phyloP scores from a whole-genome alignment of 2,329 filamentous ascomycete species.

The Lasiodiplodia gonubiensis region DNA sequence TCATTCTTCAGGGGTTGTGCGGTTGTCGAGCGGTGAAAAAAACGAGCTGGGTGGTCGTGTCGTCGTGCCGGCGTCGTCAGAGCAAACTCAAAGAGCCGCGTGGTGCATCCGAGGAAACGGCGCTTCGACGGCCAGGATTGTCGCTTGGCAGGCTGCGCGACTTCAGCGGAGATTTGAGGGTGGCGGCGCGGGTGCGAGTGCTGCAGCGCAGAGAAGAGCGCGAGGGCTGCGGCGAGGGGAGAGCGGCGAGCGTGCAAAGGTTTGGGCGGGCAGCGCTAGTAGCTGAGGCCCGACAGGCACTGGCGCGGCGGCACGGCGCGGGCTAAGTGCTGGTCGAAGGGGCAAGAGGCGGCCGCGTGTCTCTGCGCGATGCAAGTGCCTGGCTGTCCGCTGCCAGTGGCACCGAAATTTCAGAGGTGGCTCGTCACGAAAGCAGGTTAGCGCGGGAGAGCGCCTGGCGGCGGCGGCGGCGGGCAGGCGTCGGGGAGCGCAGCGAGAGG shows the following conservation, averaged over 20 bases:
- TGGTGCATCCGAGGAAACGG: conserved; percentile 25
- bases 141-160: conserved; percentile 8
- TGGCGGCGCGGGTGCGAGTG: conserved; percentile 7
- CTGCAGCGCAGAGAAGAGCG: conserved; percentile 5
- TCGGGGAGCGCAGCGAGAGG: conserved; percentile 12
- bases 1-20: conserved; percentile 27
- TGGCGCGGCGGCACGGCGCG: conserved; percentile 25
- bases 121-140: conserved; percentile 11
- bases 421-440: conserved; percentile 20
- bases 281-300: conserved; percentile 20
- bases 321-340: conserved; percentile 12
- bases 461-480: conserved; percentile 14
- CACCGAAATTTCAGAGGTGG: conserved; percentile 20
- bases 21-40: conserved; percentile 22
- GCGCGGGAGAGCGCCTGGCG: conserved; percentile 28
- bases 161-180: not conserved
- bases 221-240: conserved; percentile 2
- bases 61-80: conserved; percentile 23
- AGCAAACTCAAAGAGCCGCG: conserved; percentile 27
- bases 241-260: not conserved
- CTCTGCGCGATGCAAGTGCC: conserved; percentile 10
- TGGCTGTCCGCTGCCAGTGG: conserved; percentile 7
- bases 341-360: conserved; percentile 17
- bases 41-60: conserved; percentile 22
- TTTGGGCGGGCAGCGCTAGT: conserved; percentile 14